A percentile compares a stretch with the other conserved stretches of the same genome.
phyloP scores from a whole-genome alignment of 305 asterid genomes.

The Salvia sclarea region DNA sequence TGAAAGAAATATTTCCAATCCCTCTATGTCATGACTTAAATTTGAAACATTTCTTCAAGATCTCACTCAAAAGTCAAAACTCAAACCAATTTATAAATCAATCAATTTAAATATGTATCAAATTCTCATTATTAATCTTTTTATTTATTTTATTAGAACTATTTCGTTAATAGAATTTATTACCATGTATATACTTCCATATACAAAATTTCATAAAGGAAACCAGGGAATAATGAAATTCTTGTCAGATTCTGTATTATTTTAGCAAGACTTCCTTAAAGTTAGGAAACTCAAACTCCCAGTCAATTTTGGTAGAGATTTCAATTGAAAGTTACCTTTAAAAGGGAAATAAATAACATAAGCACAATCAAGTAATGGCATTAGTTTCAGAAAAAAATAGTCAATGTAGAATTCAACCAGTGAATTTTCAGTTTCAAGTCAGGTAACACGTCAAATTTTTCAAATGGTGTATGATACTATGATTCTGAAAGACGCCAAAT shows the following conservation, averaged over 20 bases:
- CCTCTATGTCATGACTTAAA: neutral
- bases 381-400: neutral
- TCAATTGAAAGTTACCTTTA: neutral
- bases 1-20: neutral
- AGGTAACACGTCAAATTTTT: neutral
- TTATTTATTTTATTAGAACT: neutral
- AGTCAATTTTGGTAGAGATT: neutral
- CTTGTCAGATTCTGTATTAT: neutral
- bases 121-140: neutral
- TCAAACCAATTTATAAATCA: neutral
- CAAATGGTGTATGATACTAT: constrained; percentile 3
- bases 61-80: neutral
- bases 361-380: neutral
- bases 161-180: neutral
- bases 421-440: constrained; percentile 5
- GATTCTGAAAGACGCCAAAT: neutral
- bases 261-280: neutral
- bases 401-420: neutral
- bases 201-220: neutral
- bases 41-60: neutral
- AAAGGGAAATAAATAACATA: neutral
- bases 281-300: neutral
- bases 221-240: neutral
- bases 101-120: neutral
- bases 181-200: neutral